Evolutionary conservation across 1,139 yeast genomes (phyloP), one percentile per base, ranked within the genome.

Genomic region (Nakaseomyces nivariensis): DNA sequence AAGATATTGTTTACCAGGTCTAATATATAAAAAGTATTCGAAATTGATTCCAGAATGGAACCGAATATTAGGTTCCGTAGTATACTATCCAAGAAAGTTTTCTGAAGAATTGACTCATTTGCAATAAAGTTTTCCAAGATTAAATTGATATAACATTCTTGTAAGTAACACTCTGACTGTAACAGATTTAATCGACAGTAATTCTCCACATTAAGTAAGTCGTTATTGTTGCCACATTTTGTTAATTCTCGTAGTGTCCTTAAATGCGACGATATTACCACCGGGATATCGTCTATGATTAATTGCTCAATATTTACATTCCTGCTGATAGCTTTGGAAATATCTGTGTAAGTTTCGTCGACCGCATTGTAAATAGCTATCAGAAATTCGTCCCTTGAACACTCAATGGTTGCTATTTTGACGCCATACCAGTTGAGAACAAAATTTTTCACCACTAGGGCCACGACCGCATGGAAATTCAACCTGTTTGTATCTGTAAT

Each of bases 391-490:
- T 53, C 56, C 46, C 60, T 61, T 7, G 52, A 26, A 3, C 63
- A 54, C 5, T 60, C 59, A 4, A 64, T 57, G 48, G 61, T 64
- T 10, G 51, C 31, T n/a, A 41, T 22, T 17, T 41, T 41, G 5
- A 41, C 44, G 4, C 67, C 67, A 49, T 63, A 63, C 68, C 68
- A 64, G 13, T 58, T 46, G 7, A 50, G 50, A 6, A 64, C 49
- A 49, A 59, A 63, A 48, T 61, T 63, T 47, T 59, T 54, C 31
- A 60, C 48, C 9, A 63, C 43, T 32, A 64, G 52, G 8, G 61
- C 56, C 25, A 55, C 36, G 8, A 64, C 52, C 4, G 67, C 59
- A 47, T 59, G 57, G 2, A 57, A 38, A 13, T 61, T 53, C 25
- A 63, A 49, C 33, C 55, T 56, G 5, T 54, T 43, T 5, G 37